Evolutionary conservation across 352 stramenopile species (phyloP).

Genomic region (Pythium plurisporium): DNA sequence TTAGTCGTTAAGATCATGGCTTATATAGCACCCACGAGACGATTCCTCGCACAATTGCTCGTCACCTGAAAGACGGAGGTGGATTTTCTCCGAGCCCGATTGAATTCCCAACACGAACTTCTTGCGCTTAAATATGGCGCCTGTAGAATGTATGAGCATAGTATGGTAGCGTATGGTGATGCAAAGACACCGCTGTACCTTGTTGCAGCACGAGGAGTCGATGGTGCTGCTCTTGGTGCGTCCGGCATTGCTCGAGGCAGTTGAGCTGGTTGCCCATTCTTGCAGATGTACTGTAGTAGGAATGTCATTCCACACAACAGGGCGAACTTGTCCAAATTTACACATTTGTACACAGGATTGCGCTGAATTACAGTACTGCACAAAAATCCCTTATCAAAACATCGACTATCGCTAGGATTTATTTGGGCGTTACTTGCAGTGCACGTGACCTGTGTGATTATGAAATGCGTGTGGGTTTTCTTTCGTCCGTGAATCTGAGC

Average conservation of each 20-base stretch:
- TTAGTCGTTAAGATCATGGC: no score
- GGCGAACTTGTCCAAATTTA: no score
- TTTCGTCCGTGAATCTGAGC: neutral
- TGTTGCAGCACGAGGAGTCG: slow-evolving; percentile 67
- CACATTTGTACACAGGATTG: no score
- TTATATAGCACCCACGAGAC: no score
- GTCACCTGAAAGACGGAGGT: slow-evolving; percentile 56
- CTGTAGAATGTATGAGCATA: slow-evolving; percentile 16
- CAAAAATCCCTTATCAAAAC: slow-evolving; percentile 3
- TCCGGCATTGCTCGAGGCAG: slow-evolving; percentile 72
- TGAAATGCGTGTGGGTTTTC: slow-evolving; percentile 9
- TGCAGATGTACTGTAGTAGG: no score
- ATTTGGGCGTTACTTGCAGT: slow-evolving; percentile 6
- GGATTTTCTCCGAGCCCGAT: slow-evolving; percentile 57
- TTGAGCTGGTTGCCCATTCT: slow-evolving; percentile 78
- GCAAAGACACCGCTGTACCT: slow-evolving; percentile 30
- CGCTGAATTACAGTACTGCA: no score
- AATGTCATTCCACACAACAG: no score
- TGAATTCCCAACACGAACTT: slow-evolving; percentile 67
- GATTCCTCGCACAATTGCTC: slow-evolving; percentile 53
- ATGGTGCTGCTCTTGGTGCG: slow-evolving; percentile 58
- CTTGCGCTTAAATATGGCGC: slow-evolving; percentile 67
- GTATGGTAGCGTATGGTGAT: neutral
- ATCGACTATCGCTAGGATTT: slow-evolving; percentile 21
- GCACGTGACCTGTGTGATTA: neutral